Evolutionary conservation across 2,329 filamentous ascomycete genomes (phyloP).

Genomic region (Pleochaeta shiraiana): DNA sequence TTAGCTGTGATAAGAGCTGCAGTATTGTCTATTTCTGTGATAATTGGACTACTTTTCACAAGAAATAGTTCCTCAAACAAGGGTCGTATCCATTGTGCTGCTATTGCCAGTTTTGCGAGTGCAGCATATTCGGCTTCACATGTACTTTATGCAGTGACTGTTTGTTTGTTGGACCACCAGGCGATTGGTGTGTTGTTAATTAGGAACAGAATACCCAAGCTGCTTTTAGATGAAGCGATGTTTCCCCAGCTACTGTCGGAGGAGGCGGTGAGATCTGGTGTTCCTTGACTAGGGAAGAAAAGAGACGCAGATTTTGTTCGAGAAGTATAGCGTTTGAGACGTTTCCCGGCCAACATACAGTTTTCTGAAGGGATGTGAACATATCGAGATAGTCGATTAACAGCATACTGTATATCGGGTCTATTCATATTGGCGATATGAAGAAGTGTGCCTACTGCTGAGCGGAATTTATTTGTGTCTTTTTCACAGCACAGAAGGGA

Average conservation of each 20-base stretch:
- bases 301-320: not conserved
- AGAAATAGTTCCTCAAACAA: not conserved
- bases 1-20: not conserved
- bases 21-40: not conserved
- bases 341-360: not conserved
- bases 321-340: not conserved
- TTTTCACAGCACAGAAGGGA: not conserved
- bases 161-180: not conserved
- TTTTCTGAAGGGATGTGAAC: not conserved
- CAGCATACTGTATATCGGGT: not conserved
- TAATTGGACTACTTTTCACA: not conserved
- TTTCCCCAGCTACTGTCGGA: not conserved
- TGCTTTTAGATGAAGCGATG: not conserved
- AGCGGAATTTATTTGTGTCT: not conserved
- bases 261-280: not conserved
- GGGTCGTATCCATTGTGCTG: not conserved
- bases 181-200: not conserved
- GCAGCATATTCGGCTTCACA: not conserved
- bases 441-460: not conserved
- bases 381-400: not conserved
- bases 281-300: slow-evolving; percentile 1
- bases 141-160: not conserved
- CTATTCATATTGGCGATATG: not conserved
- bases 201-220: not conserved
- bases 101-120: not conserved